Percentiles rank a stretch among this genome's conserved stretches.
Evolutionary conservation across 2,329 filamentous ascomycete species (phyloP).

Genomic region (Phoma herbarum): DNA sequence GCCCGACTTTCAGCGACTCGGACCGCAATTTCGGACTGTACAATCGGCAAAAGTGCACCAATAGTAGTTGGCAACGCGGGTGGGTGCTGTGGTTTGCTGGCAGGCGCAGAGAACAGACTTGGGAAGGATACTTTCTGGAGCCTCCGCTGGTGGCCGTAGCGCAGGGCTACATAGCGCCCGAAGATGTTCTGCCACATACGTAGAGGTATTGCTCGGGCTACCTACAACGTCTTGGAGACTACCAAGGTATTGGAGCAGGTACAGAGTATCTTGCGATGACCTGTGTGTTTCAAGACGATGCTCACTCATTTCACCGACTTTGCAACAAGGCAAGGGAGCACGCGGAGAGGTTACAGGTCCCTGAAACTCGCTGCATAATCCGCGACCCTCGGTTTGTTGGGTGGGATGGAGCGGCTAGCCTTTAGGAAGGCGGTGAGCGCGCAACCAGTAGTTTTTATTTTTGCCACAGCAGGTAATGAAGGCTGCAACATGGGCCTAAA

Average conservation of each 20-base stretch:
- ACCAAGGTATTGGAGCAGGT: neutral
- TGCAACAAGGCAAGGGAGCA: constrained; percentile 4
- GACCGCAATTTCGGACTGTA: neutral
- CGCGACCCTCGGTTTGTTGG: constrained; percentile 21
- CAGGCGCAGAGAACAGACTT: neutral
- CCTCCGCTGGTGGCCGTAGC: constrained; percentile 34
- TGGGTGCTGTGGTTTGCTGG: neutral
- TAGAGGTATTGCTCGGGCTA: neutral
- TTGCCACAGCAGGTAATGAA: constrained; percentile 23
- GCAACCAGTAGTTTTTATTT: constrained; percentile 15
- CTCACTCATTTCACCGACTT: neutral
- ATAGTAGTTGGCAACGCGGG: neutral
- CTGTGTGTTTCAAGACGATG: neutral
- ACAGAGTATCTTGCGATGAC: neutral
- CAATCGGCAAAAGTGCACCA: constrained; percentile 1
- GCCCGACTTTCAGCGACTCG: constrained; percentile 8
- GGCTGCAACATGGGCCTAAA: neutral
- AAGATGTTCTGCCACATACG: constrained; percentile 11
- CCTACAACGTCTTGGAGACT: neutral
- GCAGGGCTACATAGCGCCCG: constrained; percentile 15
- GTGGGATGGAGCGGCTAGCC: constrained; percentile 16
- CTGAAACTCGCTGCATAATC: constrained; percentile 24
- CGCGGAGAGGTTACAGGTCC: neutral
- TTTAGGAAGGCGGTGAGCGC: constrained; percentile 24
- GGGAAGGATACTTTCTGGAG: constrained; percentile 13